Evolutionary conservation across 352 stramenopile genomes (phyloP), one percentile per base, ranked within the genome.

Genomic region (Albugo laibachii): DNA sequence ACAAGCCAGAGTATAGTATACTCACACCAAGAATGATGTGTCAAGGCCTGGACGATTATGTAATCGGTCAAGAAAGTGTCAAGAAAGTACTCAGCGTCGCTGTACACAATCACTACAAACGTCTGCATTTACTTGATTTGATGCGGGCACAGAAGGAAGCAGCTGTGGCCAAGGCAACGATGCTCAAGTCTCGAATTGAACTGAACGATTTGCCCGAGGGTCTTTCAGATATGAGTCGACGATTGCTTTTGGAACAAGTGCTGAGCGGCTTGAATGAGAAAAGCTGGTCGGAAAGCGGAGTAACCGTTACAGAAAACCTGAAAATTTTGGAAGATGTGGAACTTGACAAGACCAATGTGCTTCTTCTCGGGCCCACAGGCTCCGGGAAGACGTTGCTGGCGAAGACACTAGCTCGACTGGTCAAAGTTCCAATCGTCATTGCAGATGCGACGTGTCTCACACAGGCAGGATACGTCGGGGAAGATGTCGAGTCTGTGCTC

Each of bases 91-190:
- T 99, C 11, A 83, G 71, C 11, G 93, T 98, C 20, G 92, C 87
- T 41, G 91, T 99, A 36, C 83, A 97, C 66, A 98, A 98, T 69
- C 94, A 99, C 71, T 99, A 97, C 86, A 97, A 98, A 61, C 72
- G 92, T 0, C 74, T 98, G 13, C 67, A 65, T 31, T 69, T 69
- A 16, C 48, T 83, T 21, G 73, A 86, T 58, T 47, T 81, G 44
- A 48, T 83, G 24, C 56, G 57, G 39, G 59, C 72, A 10, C 56
- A 50, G 35, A 73, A 66, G 18, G 54, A 69, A 21, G 66, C 64
- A n/a, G 59, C 66, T 12, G 57, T 55, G 13, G 63, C 46, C 21
- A 57, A 55, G 50, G 38, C 64, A 61, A 36, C 59, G 31, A 51
- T 48, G 21, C 48, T 40, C 4, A 54, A 57, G 19, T 70, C 56